A percentile compares a stretch with the other conserved stretches of the same genome.
Evolutionary conservation across 768 basidiomycete species (phyloP).

Genomic region (Suillus decipiens): DNA sequence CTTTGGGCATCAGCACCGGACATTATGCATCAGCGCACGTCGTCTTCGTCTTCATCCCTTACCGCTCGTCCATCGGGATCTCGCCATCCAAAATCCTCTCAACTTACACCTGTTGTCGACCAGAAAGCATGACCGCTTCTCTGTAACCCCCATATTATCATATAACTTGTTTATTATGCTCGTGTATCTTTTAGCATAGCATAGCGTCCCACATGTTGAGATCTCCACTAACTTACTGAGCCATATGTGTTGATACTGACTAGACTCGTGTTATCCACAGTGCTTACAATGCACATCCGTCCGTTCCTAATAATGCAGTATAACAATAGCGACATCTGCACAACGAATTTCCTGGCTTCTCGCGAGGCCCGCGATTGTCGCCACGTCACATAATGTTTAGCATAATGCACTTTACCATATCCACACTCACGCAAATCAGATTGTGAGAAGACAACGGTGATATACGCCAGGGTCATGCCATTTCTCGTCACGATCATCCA

Average conservation of each 20-base stretch:
- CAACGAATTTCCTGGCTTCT: not conserved
- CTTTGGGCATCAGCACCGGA: constrained; percentile 30
- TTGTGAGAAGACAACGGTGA: constrained; percentile 2
- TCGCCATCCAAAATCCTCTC: constrained; percentile 16
- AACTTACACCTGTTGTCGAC: constrained; percentile 20
- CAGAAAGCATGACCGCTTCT: constrained; percentile 26
- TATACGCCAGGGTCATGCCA: constrained; percentile 8
- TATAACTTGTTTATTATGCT: constrained; percentile 23
- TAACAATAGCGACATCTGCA: not conserved
- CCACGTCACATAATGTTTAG: not conserved
- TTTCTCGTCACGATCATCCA: constrained; percentile 12
- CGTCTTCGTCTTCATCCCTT: constrained; percentile 14
- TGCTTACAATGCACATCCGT: not conserved
- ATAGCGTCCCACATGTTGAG: not conserved
- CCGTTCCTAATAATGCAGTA: not conserved
- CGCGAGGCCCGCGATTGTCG: not conserved
- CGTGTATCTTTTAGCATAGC: constrained; percentile 26
- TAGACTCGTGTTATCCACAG: constrained; percentile 4
- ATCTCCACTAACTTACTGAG: constrained; percentile 9
- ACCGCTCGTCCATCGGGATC: constrained; percentile 14
- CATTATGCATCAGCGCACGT: constrained; percentile 18
- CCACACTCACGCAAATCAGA: not conserved
- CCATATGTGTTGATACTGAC: constrained; percentile 10
- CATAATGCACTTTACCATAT: not conserved
- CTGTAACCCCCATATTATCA: constrained; percentile 16